Conservation (phyloP, 148 eudicot species). For the Selenicereus undatus region DNA sequence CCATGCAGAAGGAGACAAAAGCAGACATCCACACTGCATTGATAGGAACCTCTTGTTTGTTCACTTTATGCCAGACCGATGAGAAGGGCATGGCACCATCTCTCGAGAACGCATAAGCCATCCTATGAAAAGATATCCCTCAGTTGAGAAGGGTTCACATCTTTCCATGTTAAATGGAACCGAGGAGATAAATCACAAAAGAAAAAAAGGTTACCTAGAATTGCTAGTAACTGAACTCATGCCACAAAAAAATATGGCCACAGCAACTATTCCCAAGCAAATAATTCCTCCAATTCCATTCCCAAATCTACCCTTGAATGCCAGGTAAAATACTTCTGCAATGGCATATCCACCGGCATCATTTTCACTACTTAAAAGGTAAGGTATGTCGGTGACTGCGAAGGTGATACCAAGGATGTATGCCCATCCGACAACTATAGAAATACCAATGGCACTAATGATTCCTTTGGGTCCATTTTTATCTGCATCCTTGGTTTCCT, state of each 20-base stretch:
- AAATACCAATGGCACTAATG: conserved; percentile 84
- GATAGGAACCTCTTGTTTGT: conserved; percentile 78
- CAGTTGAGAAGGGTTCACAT: not conserved
- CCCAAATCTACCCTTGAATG: conserved; percentile 79
- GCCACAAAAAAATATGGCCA: conserved; percentile 91
- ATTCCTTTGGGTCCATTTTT: conserved; percentile 95
- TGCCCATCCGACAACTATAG: conserved; percentile 88
- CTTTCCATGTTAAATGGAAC: not conserved
- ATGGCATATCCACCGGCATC: conserved; percentile 96
- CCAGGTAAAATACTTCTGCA: conserved; percentile 79
- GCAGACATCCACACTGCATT: conserved; percentile 95
- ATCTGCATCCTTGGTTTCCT: conserved; percentile 95
- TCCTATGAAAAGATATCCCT: conserved; percentile 36
- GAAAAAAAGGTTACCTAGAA: conserved; percentile 59
- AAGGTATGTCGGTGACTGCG: conserved; percentile 76
- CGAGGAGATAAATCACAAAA: not conserved
- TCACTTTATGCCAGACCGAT: conserved; percentile 84
- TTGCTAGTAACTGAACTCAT: conserved; percentile 96
- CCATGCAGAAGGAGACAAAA: conserved; percentile 87
- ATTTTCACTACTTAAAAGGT: conserved; percentile 59
- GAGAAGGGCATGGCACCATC: conserved; percentile 99
- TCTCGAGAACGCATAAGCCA: conserved; percentile 97
- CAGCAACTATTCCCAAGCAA: conserved; percentile 78
- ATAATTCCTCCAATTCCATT: conserved; percentile 80
- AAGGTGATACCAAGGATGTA: conserved; percentile 91